A percentile compares a stretch with the other conserved stretches of the same genome.
phyloP scores from a whole-genome alignment of 139 green algal genomes.

The Chlamydomonas asymmetrica region DNA sequence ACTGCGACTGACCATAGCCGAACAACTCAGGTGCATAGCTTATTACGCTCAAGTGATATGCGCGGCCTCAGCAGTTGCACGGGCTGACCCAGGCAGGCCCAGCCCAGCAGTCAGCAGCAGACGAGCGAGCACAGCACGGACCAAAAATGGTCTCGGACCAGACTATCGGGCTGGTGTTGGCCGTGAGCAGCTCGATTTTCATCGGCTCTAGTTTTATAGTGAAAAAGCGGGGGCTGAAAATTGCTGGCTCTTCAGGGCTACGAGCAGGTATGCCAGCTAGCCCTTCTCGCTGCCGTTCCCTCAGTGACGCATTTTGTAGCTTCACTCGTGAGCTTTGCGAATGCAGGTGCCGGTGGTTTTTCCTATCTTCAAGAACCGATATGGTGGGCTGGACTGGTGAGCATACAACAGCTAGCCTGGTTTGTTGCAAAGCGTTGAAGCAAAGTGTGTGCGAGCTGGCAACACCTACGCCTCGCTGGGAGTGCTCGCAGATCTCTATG shows the following conservation, averaged over 20 bases:
- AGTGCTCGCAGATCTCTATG: too few species aligned
- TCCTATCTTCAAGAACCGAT: slow-evolving; percentile 92
- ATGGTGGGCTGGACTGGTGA: slow-evolving; percentile 93
- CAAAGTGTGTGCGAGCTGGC: too few species aligned
- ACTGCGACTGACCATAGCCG: too few species aligned
- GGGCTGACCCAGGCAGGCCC: too few species aligned
- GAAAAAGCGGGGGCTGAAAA: slow-evolving; percentile 94
- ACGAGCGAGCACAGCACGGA: not conserved
- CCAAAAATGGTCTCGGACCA: slow-evolving; percentile 50
- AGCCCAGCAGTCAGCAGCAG: too few species aligned
- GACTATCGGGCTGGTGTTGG: slow-evolving; percentile 81
- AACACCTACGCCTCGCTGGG: too few species aligned
- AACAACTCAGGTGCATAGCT: too few species aligned
- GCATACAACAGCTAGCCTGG: too few species aligned
- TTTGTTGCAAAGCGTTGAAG: too few species aligned
- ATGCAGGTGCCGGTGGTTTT: slow-evolving; percentile 88
- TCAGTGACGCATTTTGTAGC: not conserved
- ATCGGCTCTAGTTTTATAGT: slow-evolving; percentile 97
- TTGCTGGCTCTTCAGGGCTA: slow-evolving; percentile 73
- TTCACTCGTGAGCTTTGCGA: not conserved
- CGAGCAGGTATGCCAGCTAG: slow-evolving; percentile 68
- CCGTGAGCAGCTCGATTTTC: slow-evolving; percentile 83
- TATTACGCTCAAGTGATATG: too few species aligned
- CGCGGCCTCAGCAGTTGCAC: too few species aligned
- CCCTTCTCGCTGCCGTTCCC: not conserved